phyloP scores from a whole-genome alignment of 441 rosid species.

The Monsonia emarginata region DNA sequence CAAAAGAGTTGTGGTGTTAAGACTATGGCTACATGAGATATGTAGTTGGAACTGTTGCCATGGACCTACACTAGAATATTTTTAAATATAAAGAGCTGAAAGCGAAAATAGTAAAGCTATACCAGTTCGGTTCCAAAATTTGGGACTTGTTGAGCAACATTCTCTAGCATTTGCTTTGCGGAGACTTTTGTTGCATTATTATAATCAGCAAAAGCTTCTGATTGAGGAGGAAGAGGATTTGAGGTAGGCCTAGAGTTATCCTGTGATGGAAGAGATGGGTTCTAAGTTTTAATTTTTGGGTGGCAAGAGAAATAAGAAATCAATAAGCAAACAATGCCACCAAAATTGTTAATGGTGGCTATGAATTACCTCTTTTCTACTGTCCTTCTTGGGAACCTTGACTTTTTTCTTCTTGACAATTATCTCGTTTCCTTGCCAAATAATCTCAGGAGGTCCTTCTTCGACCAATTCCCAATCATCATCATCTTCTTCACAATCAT shows the following conservation, averaged over 20 bases:
- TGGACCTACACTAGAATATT: background rate
- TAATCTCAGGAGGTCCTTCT: slow-evolving; percentile 84
- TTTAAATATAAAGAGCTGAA: background rate
- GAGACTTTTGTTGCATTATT: slow-evolving; percentile 33
- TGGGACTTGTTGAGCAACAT: slow-evolving; percentile 78
- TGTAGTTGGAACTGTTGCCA: background rate
- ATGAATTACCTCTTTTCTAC: slow-evolving; percentile 37
- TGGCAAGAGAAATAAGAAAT: background rate
- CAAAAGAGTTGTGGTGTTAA: slow-evolving; percentile 3
- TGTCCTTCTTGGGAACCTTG: slow-evolving; percentile 53
- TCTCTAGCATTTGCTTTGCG: slow-evolving; percentile 57
- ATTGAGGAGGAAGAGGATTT: slow-evolving; percentile 81
- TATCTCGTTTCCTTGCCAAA: slow-evolving; percentile 84
- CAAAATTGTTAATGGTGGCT: background rate
- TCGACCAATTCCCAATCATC: slow-evolving; percentile 76
- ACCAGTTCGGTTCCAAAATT: slow-evolving; percentile 96
- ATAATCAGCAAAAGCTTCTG: slow-evolving; percentile 43
- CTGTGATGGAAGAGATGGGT: slow-evolving; percentile 29
- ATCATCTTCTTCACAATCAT: slow-evolving; percentile 31
- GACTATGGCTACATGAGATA: background rate
- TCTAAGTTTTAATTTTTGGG: slow-evolving; percentile 1
- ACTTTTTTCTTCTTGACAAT: slow-evolving; percentile 66
- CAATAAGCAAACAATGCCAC: background rate
- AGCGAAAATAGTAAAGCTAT: background rate
- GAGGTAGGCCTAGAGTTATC: slow-evolving; percentile 68